These are phyloP conservation scores for Phytomonas sp. DNA, from an alignment of 208 protist species.

Conservation along the genomic window DNA sequence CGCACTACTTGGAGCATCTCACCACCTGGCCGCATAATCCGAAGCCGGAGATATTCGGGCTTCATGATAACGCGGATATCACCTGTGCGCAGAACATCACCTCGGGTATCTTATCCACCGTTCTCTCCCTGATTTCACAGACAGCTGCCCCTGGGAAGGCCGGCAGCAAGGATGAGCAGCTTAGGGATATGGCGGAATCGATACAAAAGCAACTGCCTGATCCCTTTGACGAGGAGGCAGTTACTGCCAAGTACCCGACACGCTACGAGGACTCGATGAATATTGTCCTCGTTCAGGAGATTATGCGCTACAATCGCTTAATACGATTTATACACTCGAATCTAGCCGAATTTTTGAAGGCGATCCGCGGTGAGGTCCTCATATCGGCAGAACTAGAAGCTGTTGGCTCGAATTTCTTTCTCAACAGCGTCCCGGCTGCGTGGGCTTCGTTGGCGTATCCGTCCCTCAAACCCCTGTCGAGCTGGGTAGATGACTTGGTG, in stretches of 20 bases:
- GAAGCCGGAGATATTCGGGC: slow-evolving; percentile 93
- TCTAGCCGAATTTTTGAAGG: slow-evolving; percentile 91
- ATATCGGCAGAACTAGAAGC: slow-evolving; percentile 95
- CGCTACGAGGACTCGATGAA: slow-evolving; percentile 94
- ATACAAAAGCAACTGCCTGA: slow-evolving; percentile 83
- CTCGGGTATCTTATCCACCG: slow-evolving; percentile 64
- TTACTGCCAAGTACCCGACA: slow-evolving; percentile 85
- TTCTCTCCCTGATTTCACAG: slow-evolving; percentile 77
- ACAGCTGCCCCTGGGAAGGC: slow-evolving; percentile 14
- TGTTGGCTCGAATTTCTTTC: slow-evolving; percentile 92
- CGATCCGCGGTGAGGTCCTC: slow-evolving; percentile 93
- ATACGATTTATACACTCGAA: slow-evolving; percentile 81
- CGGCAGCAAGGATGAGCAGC: slow-evolving; percentile 14
- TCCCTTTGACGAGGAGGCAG: slow-evolving; percentile 77
- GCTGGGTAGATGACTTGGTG: slow-evolving; percentile 95
- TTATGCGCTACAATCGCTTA: slow-evolving; percentile 92
- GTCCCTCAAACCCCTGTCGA: slow-evolving; percentile 93
- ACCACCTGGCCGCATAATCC: slow-evolving; percentile 90
- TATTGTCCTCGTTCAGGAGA: slow-evolving; percentile 92
- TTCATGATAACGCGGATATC: slow-evolving; percentile 97
- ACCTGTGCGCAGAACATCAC: slow-evolving; percentile 89
- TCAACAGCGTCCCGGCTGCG: slow-evolving; percentile 91
- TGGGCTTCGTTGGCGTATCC: slow-evolving; percentile 91
- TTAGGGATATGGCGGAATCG: slow-evolving; percentile 65
- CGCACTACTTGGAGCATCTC: slow-evolving; percentile 84